Evolutionary conservation across 1,139 yeast genomes (phyloP).

Genomic region (Sugiyamaella castrensis): DNA sequence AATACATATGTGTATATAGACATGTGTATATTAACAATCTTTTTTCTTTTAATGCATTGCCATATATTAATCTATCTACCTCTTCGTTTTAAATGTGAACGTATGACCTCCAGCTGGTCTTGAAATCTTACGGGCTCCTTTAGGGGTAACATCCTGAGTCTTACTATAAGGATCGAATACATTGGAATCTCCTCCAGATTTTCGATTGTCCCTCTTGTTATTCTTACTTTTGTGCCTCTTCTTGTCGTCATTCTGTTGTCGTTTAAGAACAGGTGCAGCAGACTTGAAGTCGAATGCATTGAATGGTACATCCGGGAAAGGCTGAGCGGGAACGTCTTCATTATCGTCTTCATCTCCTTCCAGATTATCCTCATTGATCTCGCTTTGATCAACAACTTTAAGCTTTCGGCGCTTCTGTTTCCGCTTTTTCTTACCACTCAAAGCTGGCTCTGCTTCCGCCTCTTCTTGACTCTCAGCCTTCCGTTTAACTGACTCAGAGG

Average conservation of each 20-base stretch:
- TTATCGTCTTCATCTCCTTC: slow-evolving; percentile 5
- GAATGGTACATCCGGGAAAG: slow-evolving; percentile 16
- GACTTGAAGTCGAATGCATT: slow-evolving; percentile 28
- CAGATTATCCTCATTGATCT: slow-evolving; percentile 12
- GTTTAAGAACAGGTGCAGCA: slow-evolving; percentile 22
- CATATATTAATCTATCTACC: background rate
- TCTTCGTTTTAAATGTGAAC: slow-evolving; percentile 25
- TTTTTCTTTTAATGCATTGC: slow-evolving; percentile 3
- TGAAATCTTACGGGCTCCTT: slow-evolving; percentile 24
- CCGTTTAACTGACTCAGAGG: slow-evolving; percentile 8
- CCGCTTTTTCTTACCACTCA: slow-evolving; percentile 1
- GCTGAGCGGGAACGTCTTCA: background rate
- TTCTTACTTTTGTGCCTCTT: slow-evolving; percentile 14
- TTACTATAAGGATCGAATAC: slow-evolving; percentile 27
- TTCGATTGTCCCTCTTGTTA: slow-evolving; percentile 1
- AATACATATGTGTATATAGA: slow-evolving; percentile 1
- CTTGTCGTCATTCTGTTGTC: slow-evolving; percentile 14
- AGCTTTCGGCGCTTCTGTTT: slow-evolving; percentile 22
- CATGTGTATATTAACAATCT: slow-evolving; percentile 1
- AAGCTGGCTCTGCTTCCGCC: slow-evolving; percentile 11
- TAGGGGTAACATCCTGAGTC: slow-evolving; percentile 21
- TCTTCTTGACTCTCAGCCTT: slow-evolving; percentile 6
- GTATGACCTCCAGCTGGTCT: slow-evolving; percentile 24
- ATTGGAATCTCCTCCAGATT: background rate
- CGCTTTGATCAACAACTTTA: slow-evolving; percentile 15